phyloP scores from a whole-genome alignment of 2,329 filamentous ascomycete genomes.

The Leptographium wingfieldii region DNA sequence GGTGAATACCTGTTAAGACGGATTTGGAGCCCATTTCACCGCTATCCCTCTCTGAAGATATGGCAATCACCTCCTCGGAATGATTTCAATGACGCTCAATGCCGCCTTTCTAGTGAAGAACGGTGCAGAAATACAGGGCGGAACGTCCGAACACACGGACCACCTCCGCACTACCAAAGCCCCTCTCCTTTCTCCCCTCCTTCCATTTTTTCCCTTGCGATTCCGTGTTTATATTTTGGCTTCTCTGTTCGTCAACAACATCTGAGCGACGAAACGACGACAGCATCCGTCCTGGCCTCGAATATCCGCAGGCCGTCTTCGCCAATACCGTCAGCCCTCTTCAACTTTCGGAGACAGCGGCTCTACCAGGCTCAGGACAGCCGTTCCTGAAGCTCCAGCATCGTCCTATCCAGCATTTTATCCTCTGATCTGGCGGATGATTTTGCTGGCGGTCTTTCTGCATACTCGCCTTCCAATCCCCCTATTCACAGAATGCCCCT shows the following conservation, averaged over 20 bases:
- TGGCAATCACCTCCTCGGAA: background rate
- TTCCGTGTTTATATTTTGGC: conserved; percentile 1
- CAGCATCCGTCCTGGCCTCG: background rate
- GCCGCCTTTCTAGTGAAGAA: background rate
- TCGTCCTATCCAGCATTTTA: background rate
- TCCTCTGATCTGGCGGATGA: background rate
- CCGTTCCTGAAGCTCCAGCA: background rate
- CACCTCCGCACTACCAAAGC: conserved; percentile 6
- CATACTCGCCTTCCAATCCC: background rate
- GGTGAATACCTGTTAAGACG: background rate
- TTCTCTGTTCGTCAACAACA: background rate
- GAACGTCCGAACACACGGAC: conserved; percentile 5
- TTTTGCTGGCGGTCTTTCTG: background rate
- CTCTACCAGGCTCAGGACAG: background rate
- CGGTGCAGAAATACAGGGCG: conserved; percentile 1
- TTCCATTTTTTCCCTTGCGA: conserved; percentile 1
- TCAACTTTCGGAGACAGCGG: background rate
- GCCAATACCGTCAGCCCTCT: background rate
- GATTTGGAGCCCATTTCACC: background rate
- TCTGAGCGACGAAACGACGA: background rate
- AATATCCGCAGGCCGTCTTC: background rate
- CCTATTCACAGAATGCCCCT: background rate
- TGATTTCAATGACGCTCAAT: background rate
- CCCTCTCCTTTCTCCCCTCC: conserved; percentile 1
- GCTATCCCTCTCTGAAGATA: background rate